Conservation (phyloP, 345 rosid genomes). For the Gossypium longicalyx region DNA sequence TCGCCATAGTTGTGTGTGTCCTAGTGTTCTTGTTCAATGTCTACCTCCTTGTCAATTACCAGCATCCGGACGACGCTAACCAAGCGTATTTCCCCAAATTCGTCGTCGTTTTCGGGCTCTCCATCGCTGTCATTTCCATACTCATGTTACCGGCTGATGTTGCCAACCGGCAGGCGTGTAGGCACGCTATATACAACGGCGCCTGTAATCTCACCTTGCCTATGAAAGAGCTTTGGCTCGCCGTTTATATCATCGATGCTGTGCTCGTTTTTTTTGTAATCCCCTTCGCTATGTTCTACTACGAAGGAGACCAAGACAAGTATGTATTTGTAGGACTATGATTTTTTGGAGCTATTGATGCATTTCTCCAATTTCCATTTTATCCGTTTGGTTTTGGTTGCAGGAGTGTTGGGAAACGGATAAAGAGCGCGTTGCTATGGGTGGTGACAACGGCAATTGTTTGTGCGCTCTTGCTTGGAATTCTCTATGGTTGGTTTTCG, state of each 20-base stretch:
- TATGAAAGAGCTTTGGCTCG: constrained; percentile 96
- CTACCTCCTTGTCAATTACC: constrained; percentile 94
- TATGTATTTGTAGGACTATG: constrained; percentile 34
- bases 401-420: constrained; percentile 81
- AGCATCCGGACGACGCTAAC: constrained; percentile 97
- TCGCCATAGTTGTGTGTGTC: constrained; percentile 84
- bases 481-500: constrained; percentile 74
- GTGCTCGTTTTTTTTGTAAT: constrained; percentile 87
- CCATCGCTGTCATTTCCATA: constrained; percentile 81
- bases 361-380: not conserved
- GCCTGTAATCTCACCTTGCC: constrained; percentile 90
- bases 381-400: constrained; percentile 14
- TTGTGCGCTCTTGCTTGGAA: constrained; percentile 78
- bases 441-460: constrained; percentile 75
- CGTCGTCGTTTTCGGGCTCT: constrained; percentile 93
- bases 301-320: constrained; percentile 99
- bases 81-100: constrained; percentile 98
- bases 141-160: constrained; percentile 99
- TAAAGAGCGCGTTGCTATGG: constrained; percentile 78
- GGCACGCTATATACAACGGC: constrained; percentile 84
- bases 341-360: not conserved
- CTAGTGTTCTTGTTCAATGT: constrained; percentile 83
- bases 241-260: constrained; percentile 79
- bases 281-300: constrained; percentile 97
- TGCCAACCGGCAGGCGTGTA: constrained; percentile 97